Conservation (phyloP, 2,329 filamentous ascomycete genomes). For the Cordyceps cicadae region DNA sequence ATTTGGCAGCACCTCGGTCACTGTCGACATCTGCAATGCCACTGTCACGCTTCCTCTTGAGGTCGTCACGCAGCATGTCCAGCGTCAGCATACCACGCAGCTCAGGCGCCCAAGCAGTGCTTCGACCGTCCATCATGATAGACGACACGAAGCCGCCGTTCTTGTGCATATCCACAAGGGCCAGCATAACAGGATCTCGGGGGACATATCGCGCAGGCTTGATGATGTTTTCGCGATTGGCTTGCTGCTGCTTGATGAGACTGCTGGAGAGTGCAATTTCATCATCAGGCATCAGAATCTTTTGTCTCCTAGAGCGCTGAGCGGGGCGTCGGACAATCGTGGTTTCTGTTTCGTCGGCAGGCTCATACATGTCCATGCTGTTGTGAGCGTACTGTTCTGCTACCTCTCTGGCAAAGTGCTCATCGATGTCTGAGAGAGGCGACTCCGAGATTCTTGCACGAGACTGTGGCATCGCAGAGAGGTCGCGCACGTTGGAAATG, state of each 20-base stretch:
- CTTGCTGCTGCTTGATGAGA: slow-evolving; percentile 79
- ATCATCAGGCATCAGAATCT: slow-evolving; percentile 71
- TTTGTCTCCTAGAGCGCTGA: slow-evolving; percentile 67
- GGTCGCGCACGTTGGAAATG: slow-evolving; percentile 47
- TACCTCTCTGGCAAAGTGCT: slow-evolving; percentile 50
- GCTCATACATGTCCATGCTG: slow-evolving; percentile 53
- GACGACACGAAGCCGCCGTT: slow-evolving; percentile 82
- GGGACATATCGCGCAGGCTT: slow-evolving; percentile 77
- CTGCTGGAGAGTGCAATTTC: slow-evolving; percentile 68
- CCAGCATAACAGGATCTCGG: slow-evolving; percentile 76
- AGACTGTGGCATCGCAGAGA: slow-evolving; percentile 37
- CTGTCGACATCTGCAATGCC: slow-evolving; percentile 72
- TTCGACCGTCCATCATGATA: slow-evolving; percentile 73
- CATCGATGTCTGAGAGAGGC: slow-evolving; percentile 61
- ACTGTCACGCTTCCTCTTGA: slow-evolving; percentile 90
- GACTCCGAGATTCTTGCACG: slow-evolving; percentile 61
- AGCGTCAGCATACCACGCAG: slow-evolving; percentile 86
- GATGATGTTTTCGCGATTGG: slow-evolving; percentile 77
- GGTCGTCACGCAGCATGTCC: slow-evolving; percentile 68
- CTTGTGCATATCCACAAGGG: slow-evolving; percentile 85
- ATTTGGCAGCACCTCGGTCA: slow-evolving; percentile 56
- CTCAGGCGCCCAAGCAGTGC: slow-evolving; percentile 81
- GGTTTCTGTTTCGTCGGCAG: slow-evolving; percentile 47
- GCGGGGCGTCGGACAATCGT: slow-evolving; percentile 59
- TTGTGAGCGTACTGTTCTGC: slow-evolving; percentile 50